phyloP scores from a whole-genome alignment of 768 basidiomycete species.

The Neoboletus magnificus region DNA sequence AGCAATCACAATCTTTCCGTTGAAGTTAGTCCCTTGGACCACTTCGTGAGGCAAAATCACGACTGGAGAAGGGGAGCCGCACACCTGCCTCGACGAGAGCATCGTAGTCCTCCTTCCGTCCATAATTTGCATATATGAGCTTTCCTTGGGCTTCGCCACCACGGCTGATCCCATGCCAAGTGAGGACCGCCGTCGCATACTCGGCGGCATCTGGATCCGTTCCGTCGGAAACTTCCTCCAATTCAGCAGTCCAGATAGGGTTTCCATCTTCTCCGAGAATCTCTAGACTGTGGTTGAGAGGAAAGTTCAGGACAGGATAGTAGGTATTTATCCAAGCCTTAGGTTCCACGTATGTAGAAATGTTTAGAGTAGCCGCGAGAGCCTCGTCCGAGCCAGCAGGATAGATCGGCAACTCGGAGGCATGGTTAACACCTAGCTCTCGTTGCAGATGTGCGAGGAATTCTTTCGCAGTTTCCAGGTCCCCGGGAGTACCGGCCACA shows the following conservation, averaged over 20 bases:
- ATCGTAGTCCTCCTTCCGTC: conserved; percentile 62
- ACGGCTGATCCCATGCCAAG: conserved; percentile 70
- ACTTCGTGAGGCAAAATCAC: not conserved
- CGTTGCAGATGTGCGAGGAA: conserved; percentile 51
- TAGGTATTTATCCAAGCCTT: conserved; percentile 67
- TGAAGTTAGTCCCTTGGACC: conserved; percentile 56
- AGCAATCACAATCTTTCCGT: conserved; percentile 73
- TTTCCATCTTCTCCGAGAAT: conserved; percentile 50
- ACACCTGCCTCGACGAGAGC: conserved; percentile 49
- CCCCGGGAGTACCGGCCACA: conserved; percentile 54
- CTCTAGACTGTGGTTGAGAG: conserved; percentile 53
- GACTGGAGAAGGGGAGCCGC: not conserved
- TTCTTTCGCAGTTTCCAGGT: conserved; percentile 54
- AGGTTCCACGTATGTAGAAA: conserved; percentile 39
- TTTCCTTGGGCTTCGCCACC: conserved; percentile 65
- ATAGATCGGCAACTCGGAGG: conserved; percentile 42
- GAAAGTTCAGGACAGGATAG: conserved; percentile 72
- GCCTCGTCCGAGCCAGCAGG: conserved; percentile 56
- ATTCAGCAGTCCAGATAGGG: conserved; percentile 54
- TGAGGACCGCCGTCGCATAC: conserved; percentile 52
- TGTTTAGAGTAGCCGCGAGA: conserved; percentile 48
- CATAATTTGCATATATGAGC: conserved; percentile 56
- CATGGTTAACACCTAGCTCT: conserved; percentile 41
- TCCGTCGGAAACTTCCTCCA: conserved; percentile 64
- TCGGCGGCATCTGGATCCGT: conserved; percentile 62